These are phyloP conservation scores for Thalassiosira exigua DNA, from an alignment of 352 stramenopile genomes.

Conservation along the genomic window DNA sequence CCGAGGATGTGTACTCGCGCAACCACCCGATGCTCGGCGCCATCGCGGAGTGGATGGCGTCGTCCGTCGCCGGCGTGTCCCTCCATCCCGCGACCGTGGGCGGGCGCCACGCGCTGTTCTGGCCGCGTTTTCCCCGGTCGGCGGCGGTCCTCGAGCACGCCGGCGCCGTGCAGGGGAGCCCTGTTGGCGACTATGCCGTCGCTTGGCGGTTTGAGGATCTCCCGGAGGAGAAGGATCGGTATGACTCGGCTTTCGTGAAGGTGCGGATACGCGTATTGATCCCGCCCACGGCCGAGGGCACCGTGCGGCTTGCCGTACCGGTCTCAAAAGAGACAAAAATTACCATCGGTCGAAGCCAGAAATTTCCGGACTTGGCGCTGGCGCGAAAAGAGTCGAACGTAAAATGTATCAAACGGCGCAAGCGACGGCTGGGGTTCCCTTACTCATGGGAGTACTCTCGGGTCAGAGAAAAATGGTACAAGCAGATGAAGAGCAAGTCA, in stretches of 20 bases:
- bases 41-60: constrained; percentile 58
- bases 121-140: constrained; percentile 47
- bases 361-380: background rate
- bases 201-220: constrained; percentile 51
- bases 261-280: constrained; percentile 40
- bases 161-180: constrained; percentile 27
- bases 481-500: constrained; percentile 18
- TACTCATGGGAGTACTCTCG: constrained; percentile 37
- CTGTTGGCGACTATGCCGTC: constrained; percentile 40
- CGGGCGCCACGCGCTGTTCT: constrained; percentile 37
- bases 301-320: background rate
- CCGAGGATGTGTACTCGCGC: constrained; percentile 46
- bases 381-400: constrained; percentile 1
- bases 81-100: constrained; percentile 35
- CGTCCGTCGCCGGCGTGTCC: constrained; percentile 42
- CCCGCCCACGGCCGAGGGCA: constrained; percentile 19
- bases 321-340: background rate
- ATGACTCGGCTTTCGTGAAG: constrained; percentile 33
- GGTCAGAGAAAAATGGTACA: constrained; percentile 25
- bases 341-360: constrained; percentile 2
- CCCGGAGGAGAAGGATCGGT: constrained; percentile 7
- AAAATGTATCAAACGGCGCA: constrained; percentile 12
- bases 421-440: constrained; percentile 9
- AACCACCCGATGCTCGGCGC: constrained; percentile 71
- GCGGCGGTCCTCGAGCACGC: constrained; percentile 32